A percentile compares a stretch with the other conserved stretches of the same genome.
These are phyloP conservation scores for Aspergillus unguis DNA, from an alignment of 2,329 filamentous ascomycete genomes.

Conservation along the genomic window DNA sequence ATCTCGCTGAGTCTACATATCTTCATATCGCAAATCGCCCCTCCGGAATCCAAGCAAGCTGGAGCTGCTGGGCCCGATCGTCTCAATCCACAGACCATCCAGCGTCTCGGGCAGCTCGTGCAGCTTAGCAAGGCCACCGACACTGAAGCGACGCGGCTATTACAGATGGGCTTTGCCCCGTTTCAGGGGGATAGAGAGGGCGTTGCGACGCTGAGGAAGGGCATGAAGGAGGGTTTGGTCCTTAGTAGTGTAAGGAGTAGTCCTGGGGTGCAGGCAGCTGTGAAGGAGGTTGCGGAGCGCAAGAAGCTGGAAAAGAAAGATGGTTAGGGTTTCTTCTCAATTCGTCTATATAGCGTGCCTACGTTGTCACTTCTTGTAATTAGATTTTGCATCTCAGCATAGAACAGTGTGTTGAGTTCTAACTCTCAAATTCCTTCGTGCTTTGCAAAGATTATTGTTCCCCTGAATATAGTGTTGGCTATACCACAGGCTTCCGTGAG, in stretches of 20 bases:
- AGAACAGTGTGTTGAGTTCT: no score
- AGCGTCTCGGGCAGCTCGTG: slow-evolving; percentile 67
- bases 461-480: no score
- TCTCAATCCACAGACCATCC: slow-evolving; percentile 49
- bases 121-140: slow-evolving; percentile 59
- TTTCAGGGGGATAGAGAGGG: slow-evolving; percentile 69
- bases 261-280: slow-evolving; percentile 76
- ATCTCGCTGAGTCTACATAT: slow-evolving; percentile 76
- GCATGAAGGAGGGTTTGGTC: slow-evolving; percentile 81
- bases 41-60: slow-evolving; percentile 53
- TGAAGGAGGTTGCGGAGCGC: slow-evolving; percentile 64
- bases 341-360: not conserved
- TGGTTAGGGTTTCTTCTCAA: slow-evolving; percentile 12
- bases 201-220: slow-evolving; percentile 63
- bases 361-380: no score
- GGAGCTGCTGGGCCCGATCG: slow-evolving; percentile 24
- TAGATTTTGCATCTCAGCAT: no score
- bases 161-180: slow-evolving; percentile 76
- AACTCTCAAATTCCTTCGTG: no score
- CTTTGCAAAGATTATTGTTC: no score
- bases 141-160: slow-evolving; percentile 64
- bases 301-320: slow-evolving; percentile 43
- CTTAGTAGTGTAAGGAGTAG: slow-evolving; percentile 79
- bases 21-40: slow-evolving; percentile 75
- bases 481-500: no score